A percentile compares a stretch with the other conserved stretches of the same genome.
phyloP scores from a whole-genome alignment of 2,329 filamentous ascomycete species.

The Cordyceps javanica region DNA sequence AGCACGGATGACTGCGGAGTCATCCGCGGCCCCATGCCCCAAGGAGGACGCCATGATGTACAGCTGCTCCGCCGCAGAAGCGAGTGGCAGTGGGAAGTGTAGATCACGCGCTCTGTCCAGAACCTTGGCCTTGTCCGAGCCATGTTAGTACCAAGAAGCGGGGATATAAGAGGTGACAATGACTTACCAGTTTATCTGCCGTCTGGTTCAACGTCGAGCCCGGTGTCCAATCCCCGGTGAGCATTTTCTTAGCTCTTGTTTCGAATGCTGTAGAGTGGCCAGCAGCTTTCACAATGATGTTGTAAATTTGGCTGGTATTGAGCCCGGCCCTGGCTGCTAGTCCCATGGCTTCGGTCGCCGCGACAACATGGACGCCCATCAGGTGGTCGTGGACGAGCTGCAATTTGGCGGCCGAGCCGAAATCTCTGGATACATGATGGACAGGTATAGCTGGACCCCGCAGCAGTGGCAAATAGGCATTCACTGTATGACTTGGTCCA shows the following conservation, averaged over 20 bases:
- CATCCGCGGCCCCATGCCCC: slow-evolving; percentile 24
- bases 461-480: not conserved
- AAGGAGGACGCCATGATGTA: slow-evolving; percentile 23
- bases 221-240: slow-evolving; percentile 41
- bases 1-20: slow-evolving; percentile 22
- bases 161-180: not conserved
- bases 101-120: slow-evolving; percentile 23
- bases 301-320: slow-evolving; percentile 29
- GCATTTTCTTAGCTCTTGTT: slow-evolving; percentile 46
- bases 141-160: not conserved
- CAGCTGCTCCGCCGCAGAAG: slow-evolving; percentile 27
- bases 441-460: not conserved
- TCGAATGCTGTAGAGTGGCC: slow-evolving; percentile 49
- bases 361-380: slow-evolving; percentile 44
- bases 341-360: slow-evolving; percentile 45
- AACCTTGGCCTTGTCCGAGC: slow-evolving; percentile 14
- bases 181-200: slow-evolving; percentile 28
- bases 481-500: not conserved
- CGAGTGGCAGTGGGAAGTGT: slow-evolving; percentile 30
- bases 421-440: not conserved
- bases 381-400: slow-evolving; percentile 49
- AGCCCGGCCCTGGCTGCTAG: slow-evolving; percentile 43
- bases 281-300: slow-evolving; percentile 24
- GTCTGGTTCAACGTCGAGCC: slow-evolving; percentile 30
- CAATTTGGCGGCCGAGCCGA: slow-evolving; percentile 27